Percentiles rank a stretch among this genome's conserved stretches.
Conservation (phyloP, 305 asterid genomes). For the Fraxinus nigra region DNA sequence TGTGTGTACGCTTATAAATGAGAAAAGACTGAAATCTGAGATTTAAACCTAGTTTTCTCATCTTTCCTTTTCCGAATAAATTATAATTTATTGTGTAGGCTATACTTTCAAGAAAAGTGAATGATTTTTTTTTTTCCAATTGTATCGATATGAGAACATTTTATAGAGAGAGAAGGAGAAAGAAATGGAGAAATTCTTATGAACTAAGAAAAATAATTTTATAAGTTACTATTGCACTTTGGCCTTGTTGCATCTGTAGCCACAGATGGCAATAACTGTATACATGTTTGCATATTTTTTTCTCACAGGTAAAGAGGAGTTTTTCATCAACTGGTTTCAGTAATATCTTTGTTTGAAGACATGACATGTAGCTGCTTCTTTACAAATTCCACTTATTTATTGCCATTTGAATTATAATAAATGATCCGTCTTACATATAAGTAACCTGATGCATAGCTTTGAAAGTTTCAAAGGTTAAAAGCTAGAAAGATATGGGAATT, state of each 20-base stretch:
- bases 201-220: background rate
- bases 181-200: background rate
- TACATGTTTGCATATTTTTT: background rate
- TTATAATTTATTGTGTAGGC: background rate
- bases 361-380: background rate
- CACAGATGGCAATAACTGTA: background rate
- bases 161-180: background rate
- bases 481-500: background rate
- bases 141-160: background rate
- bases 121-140: background rate
- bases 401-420: background rate
- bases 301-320: background rate
- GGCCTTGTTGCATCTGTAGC: background rate
- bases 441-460: background rate
- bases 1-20: background rate
- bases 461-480: background rate
- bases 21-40: background rate
- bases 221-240: background rate
- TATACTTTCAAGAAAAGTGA: background rate
- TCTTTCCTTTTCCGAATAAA: background rate
- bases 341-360: background rate
- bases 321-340: background rate
- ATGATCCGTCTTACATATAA: background rate
- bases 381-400: background rate
- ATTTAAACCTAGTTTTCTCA: background rate